These are phyloP conservation scores for Aspergillus bombycis DNA, from an alignment of 2,329 filamentous ascomycete species.

Conservation along the genomic window DNA sequence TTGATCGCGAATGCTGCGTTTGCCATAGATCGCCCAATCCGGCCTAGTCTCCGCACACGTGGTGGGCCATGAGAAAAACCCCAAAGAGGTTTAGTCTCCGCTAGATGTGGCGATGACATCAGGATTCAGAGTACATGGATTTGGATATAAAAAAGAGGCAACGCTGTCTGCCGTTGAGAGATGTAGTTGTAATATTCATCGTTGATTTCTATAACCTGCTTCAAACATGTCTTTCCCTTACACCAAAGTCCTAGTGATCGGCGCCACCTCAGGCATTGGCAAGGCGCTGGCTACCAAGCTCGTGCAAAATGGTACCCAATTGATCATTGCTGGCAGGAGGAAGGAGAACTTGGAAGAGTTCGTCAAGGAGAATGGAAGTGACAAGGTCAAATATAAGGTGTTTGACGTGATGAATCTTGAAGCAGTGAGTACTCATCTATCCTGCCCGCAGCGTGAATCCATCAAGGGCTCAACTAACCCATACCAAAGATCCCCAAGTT, in stretches of 20 bases:
- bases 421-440: conserved; percentile 34
- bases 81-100: conserved; percentile 1
- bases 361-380: conserved; percentile 49
- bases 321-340: conserved; percentile 55
- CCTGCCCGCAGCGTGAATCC: neutral
- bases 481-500: conserved; percentile 21
- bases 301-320: conserved; percentile 50
- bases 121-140: too few species aligned
- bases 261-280: conserved; percentile 53
- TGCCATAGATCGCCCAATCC: neutral
- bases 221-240: conserved; percentile 49
- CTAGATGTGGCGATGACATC: neutral
- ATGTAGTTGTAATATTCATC: neutral
- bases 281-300: conserved; percentile 54
- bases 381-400: conserved; percentile 48
- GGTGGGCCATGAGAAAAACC: neutral
- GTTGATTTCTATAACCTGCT: neutral
- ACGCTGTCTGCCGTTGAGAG: neutral
- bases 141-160: neutral
- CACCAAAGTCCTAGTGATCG: conserved; percentile 57
- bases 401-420: conserved; percentile 58
- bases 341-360: conserved; percentile 56
- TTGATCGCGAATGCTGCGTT: neutral
- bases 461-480: neutral
- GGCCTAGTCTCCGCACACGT: neutral